These are phyloP conservation scores for Suillus discolor DNA, from an alignment of 768 basidiomycete species.

Conservation along the genomic window DNA sequence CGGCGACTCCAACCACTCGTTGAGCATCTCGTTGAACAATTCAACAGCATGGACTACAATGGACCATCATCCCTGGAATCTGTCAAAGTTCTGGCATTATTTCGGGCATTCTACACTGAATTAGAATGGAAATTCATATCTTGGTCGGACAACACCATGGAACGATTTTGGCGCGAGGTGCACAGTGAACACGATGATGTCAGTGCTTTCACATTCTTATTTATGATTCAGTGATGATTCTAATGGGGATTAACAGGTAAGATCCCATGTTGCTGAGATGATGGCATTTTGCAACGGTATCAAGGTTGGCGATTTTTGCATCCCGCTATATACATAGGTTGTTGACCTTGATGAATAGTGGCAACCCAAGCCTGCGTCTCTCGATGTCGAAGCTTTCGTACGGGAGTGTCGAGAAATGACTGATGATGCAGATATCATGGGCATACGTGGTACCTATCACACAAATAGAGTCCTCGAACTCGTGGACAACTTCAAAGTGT, in stretches of 20 bases:
- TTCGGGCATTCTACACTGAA: slow-evolving; percentile 71
- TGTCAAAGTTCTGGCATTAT: slow-evolving; percentile 66
- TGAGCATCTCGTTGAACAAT: slow-evolving; percentile 67
- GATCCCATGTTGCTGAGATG: slow-evolving; percentile 75
- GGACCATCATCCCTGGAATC: slow-evolving; percentile 83
- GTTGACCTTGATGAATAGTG: slow-evolving; percentile 42
- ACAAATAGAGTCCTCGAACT: slow-evolving; percentile 58
- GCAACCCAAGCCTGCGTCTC: slow-evolving; percentile 63
- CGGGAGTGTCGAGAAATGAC: slow-evolving; percentile 63
- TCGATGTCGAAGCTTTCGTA: slow-evolving; percentile 63
- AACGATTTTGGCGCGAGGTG: slow-evolving; percentile 71
- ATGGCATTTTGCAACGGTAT: slow-evolving; percentile 73
- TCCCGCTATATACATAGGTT: neutral
- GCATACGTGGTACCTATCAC: slow-evolving; percentile 67
- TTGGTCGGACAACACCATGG: slow-evolving; percentile 72
- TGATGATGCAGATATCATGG: slow-evolving; percentile 72
- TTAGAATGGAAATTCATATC: slow-evolving; percentile 80
- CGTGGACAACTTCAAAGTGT: slow-evolving; percentile 62
- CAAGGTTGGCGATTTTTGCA: slow-evolving; percentile 45
- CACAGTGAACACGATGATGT: slow-evolving; percentile 81
- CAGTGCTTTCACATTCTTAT: slow-evolving; percentile 21
- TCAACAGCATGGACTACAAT: slow-evolving; percentile 72
- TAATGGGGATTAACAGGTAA: slow-evolving; percentile 47
- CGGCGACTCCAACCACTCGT: slow-evolving; percentile 80
- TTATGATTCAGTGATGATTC: slow-evolving; percentile 4